Conservation (phyloP, 768 basidiomycete genomes). For the Boletus edulis region DNA sequence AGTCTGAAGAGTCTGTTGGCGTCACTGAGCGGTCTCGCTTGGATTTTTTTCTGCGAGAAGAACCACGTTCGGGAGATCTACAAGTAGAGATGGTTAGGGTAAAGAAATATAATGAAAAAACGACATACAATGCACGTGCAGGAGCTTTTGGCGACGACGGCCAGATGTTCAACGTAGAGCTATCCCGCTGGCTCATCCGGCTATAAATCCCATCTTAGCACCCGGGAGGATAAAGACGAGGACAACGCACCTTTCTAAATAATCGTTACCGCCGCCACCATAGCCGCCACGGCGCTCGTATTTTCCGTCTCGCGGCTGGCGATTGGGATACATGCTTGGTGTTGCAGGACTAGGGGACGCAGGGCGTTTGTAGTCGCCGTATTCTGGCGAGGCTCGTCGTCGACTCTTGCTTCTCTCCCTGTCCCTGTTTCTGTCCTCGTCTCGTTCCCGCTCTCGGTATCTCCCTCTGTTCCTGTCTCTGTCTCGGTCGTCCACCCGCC, state of each 20-base stretch:
- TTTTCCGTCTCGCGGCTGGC: conserved; percentile 18
- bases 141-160: conserved; percentile 76
- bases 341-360: conserved; percentile 37
- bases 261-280: conserved; percentile 42
- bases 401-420: conserved; percentile 10
- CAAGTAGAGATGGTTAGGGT: not conserved
- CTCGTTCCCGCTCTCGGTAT: conserved; percentile 23
- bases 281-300: conserved; percentile 30
- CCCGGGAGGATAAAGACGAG: not conserved
- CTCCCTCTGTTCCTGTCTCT: conserved; percentile 23
- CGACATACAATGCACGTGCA: conserved; percentile 52
- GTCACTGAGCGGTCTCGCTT: conserved; percentile 53
- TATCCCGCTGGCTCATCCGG: conserved; percentile 67
- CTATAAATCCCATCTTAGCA: conserved; percentile 35
- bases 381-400: conserved; percentile 55
- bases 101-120: not conserved
- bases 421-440: conserved; percentile 17
- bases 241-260: conserved; percentile 61
- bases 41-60: conserved; percentile 54
- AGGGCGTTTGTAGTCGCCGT: conserved; percentile 54
- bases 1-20: conserved; percentile 43
- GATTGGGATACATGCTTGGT: conserved; percentile 56
- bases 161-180: conserved; percentile 64
- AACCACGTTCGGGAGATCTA: conserved; percentile 56
- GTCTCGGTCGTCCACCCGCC: conserved; percentile 7